Evolutionary conservation across 2,329 filamentous ascomycete species (phyloP).

Genomic region (Pyrenophora tritici-repentis): DNA sequence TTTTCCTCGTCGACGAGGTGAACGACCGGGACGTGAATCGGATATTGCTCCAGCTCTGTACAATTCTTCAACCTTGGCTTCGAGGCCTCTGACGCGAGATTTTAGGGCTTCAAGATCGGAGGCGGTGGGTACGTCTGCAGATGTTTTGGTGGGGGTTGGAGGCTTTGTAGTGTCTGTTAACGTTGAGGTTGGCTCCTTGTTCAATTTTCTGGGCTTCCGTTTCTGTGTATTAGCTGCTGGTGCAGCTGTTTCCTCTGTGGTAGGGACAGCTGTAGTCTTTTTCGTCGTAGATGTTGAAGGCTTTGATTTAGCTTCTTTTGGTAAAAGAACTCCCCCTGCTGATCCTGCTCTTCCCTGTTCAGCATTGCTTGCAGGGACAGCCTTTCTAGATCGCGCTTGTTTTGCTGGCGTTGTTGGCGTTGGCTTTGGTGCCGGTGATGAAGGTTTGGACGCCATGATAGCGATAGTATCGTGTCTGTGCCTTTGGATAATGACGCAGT

Average conservation of each 20-base stretch:
- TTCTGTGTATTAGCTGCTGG: conserved; percentile 1
- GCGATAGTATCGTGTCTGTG: neutral
- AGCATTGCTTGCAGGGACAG: conserved; percentile 7
- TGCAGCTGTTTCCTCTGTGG: conserved; percentile 11
- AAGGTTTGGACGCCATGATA: conserved; percentile 34
- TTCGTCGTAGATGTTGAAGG: conserved; percentile 4
- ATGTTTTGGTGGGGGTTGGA: neutral
- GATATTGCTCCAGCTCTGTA: conserved; percentile 25
- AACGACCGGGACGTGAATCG: conserved; percentile 26
- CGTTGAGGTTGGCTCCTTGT: conserved; percentile 32
- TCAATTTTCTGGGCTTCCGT: conserved; percentile 41
- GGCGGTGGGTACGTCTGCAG: conserved; percentile 17
- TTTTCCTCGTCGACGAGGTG: conserved; percentile 41
- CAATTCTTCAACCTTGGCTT: conserved; percentile 45
- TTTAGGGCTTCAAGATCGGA: conserved; percentile 45
- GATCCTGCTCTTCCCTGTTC: conserved; percentile 33
- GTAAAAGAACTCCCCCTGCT: conserved; percentile 35
- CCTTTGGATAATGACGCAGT: neutral
- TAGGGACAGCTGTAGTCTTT: conserved; percentile 4
- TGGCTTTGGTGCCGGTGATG: conserved; percentile 31
- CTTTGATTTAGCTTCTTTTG: conserved; percentile 14
- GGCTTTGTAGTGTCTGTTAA: conserved; percentile 3
- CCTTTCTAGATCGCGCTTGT: conserved; percentile 32
- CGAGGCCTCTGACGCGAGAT: conserved; percentile 41
- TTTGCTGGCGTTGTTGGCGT: conserved; percentile 23